Conservation (phyloP, 768 basidiomycete genomes). For the Solioccasus polychromus region DNA sequence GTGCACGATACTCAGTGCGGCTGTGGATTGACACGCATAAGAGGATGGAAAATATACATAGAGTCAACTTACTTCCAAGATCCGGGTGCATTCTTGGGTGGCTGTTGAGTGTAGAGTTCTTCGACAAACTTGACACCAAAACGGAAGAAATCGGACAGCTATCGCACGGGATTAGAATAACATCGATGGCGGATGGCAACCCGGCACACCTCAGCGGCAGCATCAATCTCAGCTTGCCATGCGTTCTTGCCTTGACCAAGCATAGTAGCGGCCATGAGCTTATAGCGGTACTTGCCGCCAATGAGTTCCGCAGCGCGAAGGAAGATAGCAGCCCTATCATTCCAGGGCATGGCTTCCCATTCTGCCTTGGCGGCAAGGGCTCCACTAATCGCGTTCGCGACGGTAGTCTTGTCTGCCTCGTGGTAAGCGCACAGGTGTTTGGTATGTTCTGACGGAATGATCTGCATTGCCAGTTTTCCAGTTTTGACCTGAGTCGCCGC, state of each 20-base stretch:
- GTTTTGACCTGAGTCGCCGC: slow-evolving; percentile 62
- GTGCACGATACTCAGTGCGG: slow-evolving; percentile 91
- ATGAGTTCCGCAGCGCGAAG: slow-evolving; percentile 96
- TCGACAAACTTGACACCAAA: slow-evolving; percentile 98
- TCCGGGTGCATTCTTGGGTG: slow-evolving; percentile 78
- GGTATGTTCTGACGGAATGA: slow-evolving; percentile 84
- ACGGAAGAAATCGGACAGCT: slow-evolving; percentile 91
- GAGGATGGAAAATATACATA: not conserved
- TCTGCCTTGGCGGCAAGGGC: slow-evolving; percentile 81
- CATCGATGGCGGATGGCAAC: too few relatives aligned
- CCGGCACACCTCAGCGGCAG: slow-evolving; percentile 84
- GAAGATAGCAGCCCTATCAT: slow-evolving; percentile 96
- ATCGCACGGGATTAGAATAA: slow-evolving; percentile 7
- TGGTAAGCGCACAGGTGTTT: slow-evolving; percentile 82
- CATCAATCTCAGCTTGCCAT: slow-evolving; percentile 99
- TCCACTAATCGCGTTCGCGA: slow-evolving; percentile 79
- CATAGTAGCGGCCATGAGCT: slow-evolving; percentile 94
- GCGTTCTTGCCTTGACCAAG: slow-evolving; percentile 98
- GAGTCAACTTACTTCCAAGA: slow-evolving; percentile 83
- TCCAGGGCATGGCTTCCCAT: slow-evolving; percentile 97
- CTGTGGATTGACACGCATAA: slow-evolving; percentile 45
- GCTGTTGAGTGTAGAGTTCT: slow-evolving; percentile 90
- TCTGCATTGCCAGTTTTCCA: slow-evolving; percentile 73
- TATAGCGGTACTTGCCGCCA: slow-evolving; percentile 93
- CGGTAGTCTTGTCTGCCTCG: slow-evolving; percentile 76